Evolutionary conservation across 2,329 filamentous ascomycete species (phyloP), one percentile per base, ranked within the genome.

Genomic region (Cordyceps sp.): DNA sequence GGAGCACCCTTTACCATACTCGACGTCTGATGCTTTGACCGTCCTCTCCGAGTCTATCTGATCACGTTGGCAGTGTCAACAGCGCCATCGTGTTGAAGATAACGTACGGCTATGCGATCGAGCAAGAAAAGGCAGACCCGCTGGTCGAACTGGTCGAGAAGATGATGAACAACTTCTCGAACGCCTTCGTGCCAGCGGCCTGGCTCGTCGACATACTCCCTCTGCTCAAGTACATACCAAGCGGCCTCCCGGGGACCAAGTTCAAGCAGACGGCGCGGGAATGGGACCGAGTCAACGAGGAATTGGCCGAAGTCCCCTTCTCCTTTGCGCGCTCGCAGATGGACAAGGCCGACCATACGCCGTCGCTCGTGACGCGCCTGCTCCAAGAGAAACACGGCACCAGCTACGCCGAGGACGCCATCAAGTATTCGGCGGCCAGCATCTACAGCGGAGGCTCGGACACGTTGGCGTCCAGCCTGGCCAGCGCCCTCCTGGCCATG

Each of bases 401-500:
- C 8, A 9, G 10, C 18, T 18, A 21, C 8, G 24, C 22, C 16
- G 36, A 37, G 31, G 5, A 24, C 2, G 21, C n/a, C 10, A 37
- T 39, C 14, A 37, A 23, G 12, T 26, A 22, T n/a, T 31, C 33
- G 9, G 37, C 37, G 7, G 32, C 27, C 6, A 18, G 13, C 13
- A 16, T 39, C 19, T 36, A 33, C 26, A 19, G 17, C 5, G 39
- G 15, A 5, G 52, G 45, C 3, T 14, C 33, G 2, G 37, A 39
- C 2, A 37, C 37, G 2, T 33, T 16, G 6, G 27, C 29, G 2
- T 22, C 17, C 5, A 29, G 32, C 7, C 12, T 39, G 3, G 29
- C 12, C 8, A 30, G 12, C 21, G 62, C 66, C 37, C 45, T 63
- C 2, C 48, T 60, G 17, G 66, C 66, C 5, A 64, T 69, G 60